phyloP scores from a whole-genome alignment of 257 asterid species.

The Oldenlandia corymbosa region DNA sequence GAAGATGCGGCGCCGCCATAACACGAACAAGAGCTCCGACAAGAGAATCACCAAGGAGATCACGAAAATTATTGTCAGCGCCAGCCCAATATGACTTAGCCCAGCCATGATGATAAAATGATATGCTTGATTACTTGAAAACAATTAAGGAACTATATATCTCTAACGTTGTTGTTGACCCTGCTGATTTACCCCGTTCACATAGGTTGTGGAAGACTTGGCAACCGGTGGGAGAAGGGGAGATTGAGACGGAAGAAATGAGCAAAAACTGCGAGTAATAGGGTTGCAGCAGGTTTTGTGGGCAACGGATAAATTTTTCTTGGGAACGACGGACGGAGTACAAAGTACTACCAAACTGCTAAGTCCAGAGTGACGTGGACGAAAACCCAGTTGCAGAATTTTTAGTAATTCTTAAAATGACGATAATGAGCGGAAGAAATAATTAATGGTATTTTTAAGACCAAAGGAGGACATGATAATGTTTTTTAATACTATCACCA shows the following conservation, averaged over 20 bases:
- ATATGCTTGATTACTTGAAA: no score
- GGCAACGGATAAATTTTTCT: conserved; percentile 30
- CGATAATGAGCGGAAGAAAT: not conserved
- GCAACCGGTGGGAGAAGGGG: conserved; percentile 17
- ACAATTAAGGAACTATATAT: no score
- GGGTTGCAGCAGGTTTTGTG: conserved; percentile 19
- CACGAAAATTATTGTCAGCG: conserved; percentile 38
- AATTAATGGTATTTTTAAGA: not conserved
- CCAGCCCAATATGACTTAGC: conserved; percentile 37
- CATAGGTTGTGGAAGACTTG: conserved; percentile 7
- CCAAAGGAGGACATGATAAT: no score
- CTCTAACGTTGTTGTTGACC: no score
- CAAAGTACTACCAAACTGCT: no score
- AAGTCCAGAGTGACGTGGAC: not conserved
- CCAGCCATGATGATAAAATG: conserved; percentile 33
- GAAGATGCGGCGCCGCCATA: conserved; percentile 55
- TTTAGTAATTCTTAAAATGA: no score
- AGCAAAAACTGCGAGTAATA: conserved; percentile 9
- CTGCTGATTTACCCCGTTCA: not conserved
- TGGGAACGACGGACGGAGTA: not conserved
- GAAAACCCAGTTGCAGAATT: not conserved
- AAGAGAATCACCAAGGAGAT: conserved; percentile 38
- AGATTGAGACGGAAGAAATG: not conserved
- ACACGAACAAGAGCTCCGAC: conserved; percentile 34
- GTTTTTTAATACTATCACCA: no score